Base-by-base conservation (phyloP, 805 yeast genomes). In the Saccharomycopsis guyanensis region DNA sequence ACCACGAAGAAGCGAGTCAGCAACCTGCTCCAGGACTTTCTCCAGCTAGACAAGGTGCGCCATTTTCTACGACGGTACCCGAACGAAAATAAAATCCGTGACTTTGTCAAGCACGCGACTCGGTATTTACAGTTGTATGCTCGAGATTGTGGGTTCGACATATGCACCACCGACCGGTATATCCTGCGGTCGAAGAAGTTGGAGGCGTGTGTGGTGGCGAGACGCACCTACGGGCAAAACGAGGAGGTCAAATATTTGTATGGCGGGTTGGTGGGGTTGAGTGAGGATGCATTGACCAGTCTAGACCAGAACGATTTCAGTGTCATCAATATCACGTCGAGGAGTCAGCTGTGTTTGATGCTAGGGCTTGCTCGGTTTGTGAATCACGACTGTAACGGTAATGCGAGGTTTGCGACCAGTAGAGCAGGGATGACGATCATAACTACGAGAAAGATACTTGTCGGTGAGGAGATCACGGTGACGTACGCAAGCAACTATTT, bases 391-490 rank as follows among this genome's bases (percentile, higher is more conserved):
- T 72, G 76, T 53, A 51, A 61, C n/a, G 64, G 72, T 3, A 72
- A 71, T 53, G 62, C 70, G 1, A 57, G 56, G 33, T 70, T 72
- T 50, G 51, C 57, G 3, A 55, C 68, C 2, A 46, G 50, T 0
- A 56, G 59, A 10, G 45, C 42, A 23, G 63, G 57, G 5, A 60
- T 71, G 58, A 54, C 56, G 19, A 56, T 72, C 3, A 51, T 57
- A 4, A 65, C 74, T 1, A 49, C 49, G 1, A 58, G 66, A 24
- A 56, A 51, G 5, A 71, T 72, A 18, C 42, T 55, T 0, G 55
- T 61, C 2, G 75, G 75, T n/a, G 73, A 72, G 53, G 75, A 72
- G 52, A 66, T 72, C 27, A 70, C 76, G 3, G 74, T 71, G 3
- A 50, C 53, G 24, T 72, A 72, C 53, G 60, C 75, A 1, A 53